Conservation (phyloP, 352 stramenopile genomes). For the Phytopythium chamaehyphon region DNA sequence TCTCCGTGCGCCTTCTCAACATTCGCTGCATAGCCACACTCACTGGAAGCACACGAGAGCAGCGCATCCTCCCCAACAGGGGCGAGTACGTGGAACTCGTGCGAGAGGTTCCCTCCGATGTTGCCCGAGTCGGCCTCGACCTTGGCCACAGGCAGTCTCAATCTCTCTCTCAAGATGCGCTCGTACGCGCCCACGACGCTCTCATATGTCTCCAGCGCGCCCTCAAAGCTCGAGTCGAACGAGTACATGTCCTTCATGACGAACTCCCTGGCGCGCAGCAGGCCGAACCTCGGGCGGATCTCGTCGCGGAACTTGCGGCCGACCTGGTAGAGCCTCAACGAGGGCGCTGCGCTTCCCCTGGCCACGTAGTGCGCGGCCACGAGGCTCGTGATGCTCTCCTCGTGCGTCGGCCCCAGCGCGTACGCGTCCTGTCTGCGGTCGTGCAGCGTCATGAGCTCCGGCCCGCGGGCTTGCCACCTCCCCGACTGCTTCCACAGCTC, state of each 20-base stretch:
- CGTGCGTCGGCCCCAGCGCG: slow-evolving; percentile 77
- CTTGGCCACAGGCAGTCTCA: slow-evolving; percentile 68
- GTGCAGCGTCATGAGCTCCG: slow-evolving; percentile 79
- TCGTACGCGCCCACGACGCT: slow-evolving; percentile 81
- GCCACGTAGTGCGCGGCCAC: slow-evolving; percentile 60
- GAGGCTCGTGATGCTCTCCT: slow-evolving; percentile 82
- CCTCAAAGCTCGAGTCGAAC: slow-evolving; percentile 68
- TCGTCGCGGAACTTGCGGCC: slow-evolving; percentile 88
- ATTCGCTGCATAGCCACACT: slow-evolving; percentile 83
- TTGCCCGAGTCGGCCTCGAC: slow-evolving; percentile 85
- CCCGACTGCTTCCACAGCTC: slow-evolving; percentile 83
- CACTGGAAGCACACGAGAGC: slow-evolving; percentile 48
- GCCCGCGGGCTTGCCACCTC: slow-evolving; percentile 75
- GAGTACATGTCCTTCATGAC: slow-evolving; percentile 93
- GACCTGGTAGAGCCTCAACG: slow-evolving; percentile 84
- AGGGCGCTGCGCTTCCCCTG: slow-evolving; percentile 22
- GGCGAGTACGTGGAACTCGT: slow-evolving; percentile 88
- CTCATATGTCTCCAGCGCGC: slow-evolving; percentile 67
- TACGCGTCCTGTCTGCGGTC: slow-evolving; percentile 69
- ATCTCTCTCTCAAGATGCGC: slow-evolving; percentile 53
- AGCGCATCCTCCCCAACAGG: slow-evolving; percentile 82
- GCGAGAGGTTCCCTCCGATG: slow-evolving; percentile 86
- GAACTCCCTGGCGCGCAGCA: slow-evolving; percentile 83
- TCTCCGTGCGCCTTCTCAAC: slow-evolving; percentile 74
- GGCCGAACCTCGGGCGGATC: slow-evolving; percentile 79